Evolutionary conservation across 495 filamentous ascomycete species (phyloP).

Genomic region (Endocarpon pusillum): DNA sequence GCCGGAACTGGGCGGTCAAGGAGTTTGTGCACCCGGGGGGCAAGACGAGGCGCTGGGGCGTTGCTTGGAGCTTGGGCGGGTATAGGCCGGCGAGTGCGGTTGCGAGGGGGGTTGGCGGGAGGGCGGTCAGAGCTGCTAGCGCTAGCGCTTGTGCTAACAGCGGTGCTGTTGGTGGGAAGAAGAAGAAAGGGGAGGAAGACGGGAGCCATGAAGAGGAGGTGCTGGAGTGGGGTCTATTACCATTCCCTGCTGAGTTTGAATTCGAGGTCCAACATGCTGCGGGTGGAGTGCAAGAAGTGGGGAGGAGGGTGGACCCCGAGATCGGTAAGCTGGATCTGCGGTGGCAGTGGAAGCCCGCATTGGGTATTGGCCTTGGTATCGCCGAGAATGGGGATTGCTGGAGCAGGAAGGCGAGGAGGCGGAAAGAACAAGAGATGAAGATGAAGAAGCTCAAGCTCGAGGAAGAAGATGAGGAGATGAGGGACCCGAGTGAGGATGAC

Average conservation of each 20-base stretch:
- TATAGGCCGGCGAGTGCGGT: constrained; percentile 39
- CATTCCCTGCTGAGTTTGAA: constrained; percentile 37
- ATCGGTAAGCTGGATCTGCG: constrained; percentile 29
- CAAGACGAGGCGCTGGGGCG: constrained; percentile 69
- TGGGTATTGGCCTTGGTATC: constrained; percentile 32
- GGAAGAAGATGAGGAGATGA: constrained; percentile 1
- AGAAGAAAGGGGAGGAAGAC: no score
- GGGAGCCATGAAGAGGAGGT: no score
- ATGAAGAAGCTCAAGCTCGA: constrained; percentile 3
- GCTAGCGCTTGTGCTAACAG: no score
- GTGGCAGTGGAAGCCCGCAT: constrained; percentile 31
- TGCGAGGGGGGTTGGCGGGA: no score
- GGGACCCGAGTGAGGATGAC: constrained; percentile 7
- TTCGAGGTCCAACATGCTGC: constrained; percentile 20
- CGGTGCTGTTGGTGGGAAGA: no score
- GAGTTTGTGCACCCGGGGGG: constrained; percentile 66
- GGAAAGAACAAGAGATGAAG: constrained; percentile 19
- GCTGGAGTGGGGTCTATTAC: no score
- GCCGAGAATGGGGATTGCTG: constrained; percentile 48
- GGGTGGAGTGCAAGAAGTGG: constrained; percentile 14
- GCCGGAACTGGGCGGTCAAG: constrained; percentile 69
- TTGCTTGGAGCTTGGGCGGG: constrained; percentile 71
- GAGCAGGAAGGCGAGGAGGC: constrained; percentile 49
- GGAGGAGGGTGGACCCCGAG: constrained; percentile 20
- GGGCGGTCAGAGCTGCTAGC: no score